Evolutionary conservation across 139 green algal genomes (phyloP), one percentile per base, ranked within the genome.

Genomic region (Spirogloea muscicola): DNA sequence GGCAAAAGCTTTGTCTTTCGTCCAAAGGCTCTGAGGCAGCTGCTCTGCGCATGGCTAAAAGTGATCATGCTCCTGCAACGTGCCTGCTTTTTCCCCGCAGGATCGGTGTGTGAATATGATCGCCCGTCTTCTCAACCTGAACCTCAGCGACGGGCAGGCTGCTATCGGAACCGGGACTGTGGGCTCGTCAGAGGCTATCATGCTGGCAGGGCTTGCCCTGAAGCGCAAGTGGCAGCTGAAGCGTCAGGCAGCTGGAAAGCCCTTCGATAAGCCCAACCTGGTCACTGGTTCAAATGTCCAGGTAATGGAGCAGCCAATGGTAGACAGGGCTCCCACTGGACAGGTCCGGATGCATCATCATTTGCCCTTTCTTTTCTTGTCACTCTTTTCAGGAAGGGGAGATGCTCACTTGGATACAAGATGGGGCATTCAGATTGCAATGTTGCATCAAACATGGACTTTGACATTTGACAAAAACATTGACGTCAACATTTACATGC

Each of bases 71-170:
- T n/a, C n/a, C n/a, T n/a, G n/a, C n/a, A n/a, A n/a, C n/a, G n/a
- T 84, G n/a, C 36, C 73, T 33, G n/a, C 27, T 58, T 31, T 55
- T n/a, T n/a, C n/a, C n/a, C n/a, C n/a, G 41, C 76, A 83, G 60
- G 80, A 83, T 9, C 72, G 76, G 3, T 83, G 76, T 44, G 76
- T 83, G 29, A 82, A 81, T 51, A 83, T 83, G 25, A 67, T 83
- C 13, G 76, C 72, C 27, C 37, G 57, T 18, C 58, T 83, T 31
- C 74, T 57, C 58, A 68, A 83, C 58, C 73, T 40, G 27, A 55
- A 55, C 9, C 58, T 78, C 0, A 37, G 33, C 1, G 58, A 78
- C 10, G 43, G 10, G 6, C 57, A 78, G 3, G 27, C 16, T 5
- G 67, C 67, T 0, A 37, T 66, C 4, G 74, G 74, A 37, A 71